Base-by-base conservation (phyloP, 495 filamentous ascomycete species). In the Tuber magnatum region DNA sequence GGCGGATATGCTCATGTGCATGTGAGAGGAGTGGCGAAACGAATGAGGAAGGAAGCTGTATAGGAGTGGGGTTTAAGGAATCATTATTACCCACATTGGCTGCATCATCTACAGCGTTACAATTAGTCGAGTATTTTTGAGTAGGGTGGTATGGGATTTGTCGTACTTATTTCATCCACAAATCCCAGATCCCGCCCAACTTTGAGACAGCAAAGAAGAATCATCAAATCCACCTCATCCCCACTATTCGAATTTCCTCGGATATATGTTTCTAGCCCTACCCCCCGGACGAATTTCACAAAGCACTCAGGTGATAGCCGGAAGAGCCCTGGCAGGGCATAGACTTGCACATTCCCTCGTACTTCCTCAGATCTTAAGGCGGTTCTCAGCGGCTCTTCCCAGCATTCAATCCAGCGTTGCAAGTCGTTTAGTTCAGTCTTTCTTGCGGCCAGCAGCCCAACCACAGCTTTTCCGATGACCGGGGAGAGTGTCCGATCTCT, bases 141-240 rank as follows among this genome's bases (percentile, higher is more conserved):
- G 35, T 72, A 72, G 14, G 65, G 48, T 71, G 68, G 39, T 65
- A 41, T 22, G 20, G 71, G 39, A 72, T 76, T 73, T 24, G 44
- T 12, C 88, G 86, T 85, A 92, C 92, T 86, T 71, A 90, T 87
- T 79, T 94, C 93, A 71, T 90, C 87, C 10, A 97, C 87, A 38
- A 94, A 81, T 0, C 92, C 93, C 48, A 88, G 84, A 73, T 94
- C 93, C 85, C 95, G 96, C 24, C 91, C 93, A 18, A 90, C 86
- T 77, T 93, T 90, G 44, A 97, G 85, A 28, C 91, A 87, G 68
- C 89, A 87, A 74, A 93, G 88, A 22, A 92, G 84, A 70, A 89
- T 85, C 42, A 88, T 86, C 72, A 91, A 86, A 24, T 88, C 86
- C 65, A 86, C 73, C 39, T 84, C 83, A 40, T 85, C 83, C 65